phyloP scores from a whole-genome alignment of 257 asterid species.

The Rehmannia glutinosa region DNA sequence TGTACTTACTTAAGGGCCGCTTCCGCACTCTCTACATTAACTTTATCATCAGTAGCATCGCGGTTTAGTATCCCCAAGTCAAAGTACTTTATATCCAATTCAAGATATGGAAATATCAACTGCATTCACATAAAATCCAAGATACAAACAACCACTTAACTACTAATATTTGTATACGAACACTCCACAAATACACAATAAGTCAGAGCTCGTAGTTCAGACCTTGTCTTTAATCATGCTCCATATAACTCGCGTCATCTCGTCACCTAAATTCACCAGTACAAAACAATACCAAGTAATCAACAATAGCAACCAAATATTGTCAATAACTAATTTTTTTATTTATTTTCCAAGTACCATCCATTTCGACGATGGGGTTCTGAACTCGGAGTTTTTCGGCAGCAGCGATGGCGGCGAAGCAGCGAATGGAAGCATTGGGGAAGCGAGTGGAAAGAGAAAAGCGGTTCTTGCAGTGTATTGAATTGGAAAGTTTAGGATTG shows the following conservation, averaged over 20 bases:
- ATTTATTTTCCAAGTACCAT: constrained; percentile 36
- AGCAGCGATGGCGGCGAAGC: constrained; percentile 40
- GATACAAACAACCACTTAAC: background rate
- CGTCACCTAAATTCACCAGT: constrained; percentile 49
- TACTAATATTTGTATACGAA: background rate
- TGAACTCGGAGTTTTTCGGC: constrained; percentile 51
- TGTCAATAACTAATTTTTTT: background rate
- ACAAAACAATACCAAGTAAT: background rate
- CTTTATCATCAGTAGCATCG: constrained; percentile 66
- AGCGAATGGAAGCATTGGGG: constrained; percentile 39
- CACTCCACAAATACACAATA: background rate
- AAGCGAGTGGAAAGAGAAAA: constrained; percentile 22
- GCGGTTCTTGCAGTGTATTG: constrained; percentile 17
- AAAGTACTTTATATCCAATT: constrained; percentile 70
- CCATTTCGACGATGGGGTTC: constrained; percentile 86
- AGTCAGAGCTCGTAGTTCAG: background rate
- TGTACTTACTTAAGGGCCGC: constrained; percentile 66
- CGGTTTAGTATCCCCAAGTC: constrained; percentile 78
- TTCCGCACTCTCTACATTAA: constrained; percentile 81
- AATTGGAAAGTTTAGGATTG: constrained; percentile 19
- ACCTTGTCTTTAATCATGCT: constrained; percentile 76
- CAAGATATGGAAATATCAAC: constrained; percentile 72
- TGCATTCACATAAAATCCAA: constrained; percentile 26
- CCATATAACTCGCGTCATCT: constrained; percentile 88
- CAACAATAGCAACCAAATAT: background rate